These are phyloP conservation scores for Lepidopterella palustris DNA, from an alignment of 495 filamentous ascomycete genomes.

Conservation along the genomic window DNA sequence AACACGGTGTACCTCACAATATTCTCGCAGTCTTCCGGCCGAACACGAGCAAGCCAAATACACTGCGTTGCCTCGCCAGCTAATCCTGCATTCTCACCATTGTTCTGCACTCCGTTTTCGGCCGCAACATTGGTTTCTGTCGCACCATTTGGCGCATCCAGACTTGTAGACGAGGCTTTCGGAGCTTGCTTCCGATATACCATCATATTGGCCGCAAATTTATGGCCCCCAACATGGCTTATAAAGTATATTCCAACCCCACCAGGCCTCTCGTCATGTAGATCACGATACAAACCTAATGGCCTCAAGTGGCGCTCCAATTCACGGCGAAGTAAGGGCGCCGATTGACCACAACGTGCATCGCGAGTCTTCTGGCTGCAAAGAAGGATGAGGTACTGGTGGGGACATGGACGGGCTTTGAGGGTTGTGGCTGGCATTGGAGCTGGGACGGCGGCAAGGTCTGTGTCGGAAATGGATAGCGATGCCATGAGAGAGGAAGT, in stretches of 20 bases:
- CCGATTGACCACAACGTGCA: slow-evolving; percentile 88
- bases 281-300: slow-evolving; percentile 76
- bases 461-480: slow-evolving; percentile 1
- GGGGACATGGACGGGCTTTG: slow-evolving; percentile 63
- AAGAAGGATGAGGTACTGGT: slow-evolving; percentile 80
- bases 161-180: not conserved
- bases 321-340: slow-evolving; percentile 77
- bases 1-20: slow-evolving; percentile 83
- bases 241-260: slow-evolving; percentile 95
- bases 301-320: slow-evolving; percentile 84
- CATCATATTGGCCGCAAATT: slow-evolving; percentile 81
- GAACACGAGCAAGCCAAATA: slow-evolving; percentile 86
- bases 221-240: slow-evolving; percentile 67
- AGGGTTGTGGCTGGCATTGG: slow-evolving; percentile 45
- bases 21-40: slow-evolving; percentile 90
- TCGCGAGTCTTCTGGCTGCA: slow-evolving; percentile 92
- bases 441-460: slow-evolving; percentile 8
- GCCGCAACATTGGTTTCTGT: slow-evolving; percentile 19
- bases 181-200: slow-evolving; percentile 67
- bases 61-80: slow-evolving; percentile 65
- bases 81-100: slow-evolving; percentile 38
- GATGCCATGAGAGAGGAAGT: not conserved
- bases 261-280: slow-evolving; percentile 77
- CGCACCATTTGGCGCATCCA: not conserved
- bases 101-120: slow-evolving; percentile 32